phyloP scores from a whole-genome alignment of 352 stramenopile species.

The Globisporangium rhizosaccharum region DNA sequence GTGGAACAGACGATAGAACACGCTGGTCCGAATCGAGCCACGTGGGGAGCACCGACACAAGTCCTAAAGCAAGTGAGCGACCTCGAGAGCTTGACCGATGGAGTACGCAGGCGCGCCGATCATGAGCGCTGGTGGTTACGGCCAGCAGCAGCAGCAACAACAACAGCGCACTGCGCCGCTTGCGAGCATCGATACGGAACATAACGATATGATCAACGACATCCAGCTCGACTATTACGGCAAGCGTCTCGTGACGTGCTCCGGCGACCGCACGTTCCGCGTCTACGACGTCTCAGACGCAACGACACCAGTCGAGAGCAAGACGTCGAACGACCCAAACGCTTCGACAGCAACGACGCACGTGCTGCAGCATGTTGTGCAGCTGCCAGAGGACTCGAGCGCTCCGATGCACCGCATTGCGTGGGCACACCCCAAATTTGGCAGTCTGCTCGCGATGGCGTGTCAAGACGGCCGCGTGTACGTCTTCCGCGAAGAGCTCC shows the following conservation, averaged over 20 bases:
- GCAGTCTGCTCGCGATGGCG: conserved; percentile 69
- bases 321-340: conserved; percentile 10
- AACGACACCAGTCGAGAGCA: conserved; percentile 17
- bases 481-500: conserved; percentile 76
- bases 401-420: conserved; percentile 73
- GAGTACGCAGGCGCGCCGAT: too few relatives aligned
- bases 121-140: not conserved
- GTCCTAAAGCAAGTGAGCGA: too few relatives aligned
- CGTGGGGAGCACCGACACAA: too few relatives aligned
- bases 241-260: conserved; percentile 79
- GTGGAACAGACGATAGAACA: conserved; percentile 1
- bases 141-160: conserved; percentile 16
- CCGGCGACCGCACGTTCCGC: conserved; percentile 76
- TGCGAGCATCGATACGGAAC: conserved; percentile 77
- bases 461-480: conserved; percentile 82
- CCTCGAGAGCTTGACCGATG: too few relatives aligned
- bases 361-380: conserved; percentile 59
- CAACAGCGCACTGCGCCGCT: conserved; percentile 31
- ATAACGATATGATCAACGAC: conserved; percentile 88
- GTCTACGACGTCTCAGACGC: conserved; percentile 75
- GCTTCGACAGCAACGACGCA: conserved; percentile 8
- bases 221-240: conserved; percentile 88
- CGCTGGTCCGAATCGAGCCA: too few relatives aligned
- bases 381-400: conserved; percentile 53
- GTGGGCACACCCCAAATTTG: conserved; percentile 85